Evolutionary conservation across 1,284 basidiomycete species (phyloP).

Genomic region (Phellinidium pouzarii): DNA sequence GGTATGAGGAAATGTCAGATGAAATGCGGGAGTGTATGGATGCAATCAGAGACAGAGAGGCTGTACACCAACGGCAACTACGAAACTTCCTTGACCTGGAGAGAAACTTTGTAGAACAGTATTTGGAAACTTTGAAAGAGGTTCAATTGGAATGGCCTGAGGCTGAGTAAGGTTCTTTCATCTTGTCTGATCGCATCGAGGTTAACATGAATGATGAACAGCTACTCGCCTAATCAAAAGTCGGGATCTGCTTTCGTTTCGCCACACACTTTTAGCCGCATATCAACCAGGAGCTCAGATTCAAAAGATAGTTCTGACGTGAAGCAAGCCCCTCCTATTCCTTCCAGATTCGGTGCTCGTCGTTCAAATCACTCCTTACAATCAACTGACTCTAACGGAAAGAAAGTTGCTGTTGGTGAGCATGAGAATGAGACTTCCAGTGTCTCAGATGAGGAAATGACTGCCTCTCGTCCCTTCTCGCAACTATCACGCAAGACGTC

Average conservation of each 20-base stretch:
- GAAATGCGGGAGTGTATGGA: constrained; percentile 72
- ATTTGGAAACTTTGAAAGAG: constrained; percentile 63
- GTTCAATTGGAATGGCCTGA: constrained; percentile 60
- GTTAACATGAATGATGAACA: not conserved
- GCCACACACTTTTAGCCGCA: constrained; percentile 12
- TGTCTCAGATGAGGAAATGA: not conserved
- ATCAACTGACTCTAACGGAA: constrained; percentile 3
- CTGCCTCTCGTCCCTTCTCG: constrained; percentile 43
- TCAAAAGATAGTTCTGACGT: constrained; percentile 3
- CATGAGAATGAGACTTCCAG: not conserved
- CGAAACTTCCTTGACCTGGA: constrained; percentile 65
- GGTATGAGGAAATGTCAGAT: constrained; percentile 78
- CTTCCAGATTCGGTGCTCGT: constrained; percentile 14
- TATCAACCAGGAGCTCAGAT: constrained; percentile 11
- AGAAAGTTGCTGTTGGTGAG: not conserved
- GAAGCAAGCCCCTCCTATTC: constrained; percentile 7
- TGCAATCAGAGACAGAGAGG: constrained; percentile 71
- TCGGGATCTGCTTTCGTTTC: constrained; percentile 1
- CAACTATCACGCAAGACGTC: constrained; percentile 8
- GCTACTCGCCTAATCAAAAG: constrained; percentile 4
- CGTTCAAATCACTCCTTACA: constrained; percentile 14
- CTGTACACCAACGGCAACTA: constrained; percentile 61
- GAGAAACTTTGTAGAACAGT: constrained; percentile 65
- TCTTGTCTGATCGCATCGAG: not conserved
- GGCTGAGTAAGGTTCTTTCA: constrained; percentile 35